Evolutionary conservation across 768 basidiomycete genomes (phyloP), one percentile per base, ranked within the genome.

Genomic region (Solioccasus polychromus): DNA sequence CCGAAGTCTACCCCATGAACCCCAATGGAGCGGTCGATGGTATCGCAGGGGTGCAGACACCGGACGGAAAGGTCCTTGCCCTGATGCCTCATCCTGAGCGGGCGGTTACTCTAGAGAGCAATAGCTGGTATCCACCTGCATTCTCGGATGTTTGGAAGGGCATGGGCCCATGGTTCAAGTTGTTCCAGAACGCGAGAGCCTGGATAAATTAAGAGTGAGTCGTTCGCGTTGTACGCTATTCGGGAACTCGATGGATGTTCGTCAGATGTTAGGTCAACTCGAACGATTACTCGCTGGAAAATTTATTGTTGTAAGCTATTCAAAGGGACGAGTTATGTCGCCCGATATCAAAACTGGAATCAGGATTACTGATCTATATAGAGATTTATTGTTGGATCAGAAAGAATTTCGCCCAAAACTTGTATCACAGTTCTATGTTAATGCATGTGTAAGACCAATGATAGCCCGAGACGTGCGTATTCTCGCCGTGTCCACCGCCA

Each of bases 21-120:
- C 90, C 90, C 23, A 92, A 92, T 50, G 90, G 90, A 34, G 88
- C 88, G 58, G 80, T 85, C 0, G 82, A 73, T 5, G 96, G 93
- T 5, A 80, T 95, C 36, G 87, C 94, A 11, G 96, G 92, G 17
- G 77, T 98, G 20, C 87, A 91, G 54, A 92, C 91, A 7, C 76
- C 80, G 1, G 79, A 84, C 58, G 96, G 96, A 10, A 78, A 93
- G n/a, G 85, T 99, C 8, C 72, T 98, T 44, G 93, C 92, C 1
- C 67, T 98, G 57, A 99, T 99, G 96, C 96, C 96, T 14, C 96
- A 98, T 68, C 94, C 95, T 0, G 96, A 98, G 64, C 82, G 95
- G 14, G 87, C 89, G 5, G 77, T 80, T 17, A 75, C 81, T 24
- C 58, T 88, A 45, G 88, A 88, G 59, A 87, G 85, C 58, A 96